A percentile compares a stretch with the other conserved stretches of the same genome.
These are phyloP conservation scores for Aspergillus sp. DNA, from an alignment of 2,329 filamentous ascomycete species.

Conservation along the genomic window DNA sequence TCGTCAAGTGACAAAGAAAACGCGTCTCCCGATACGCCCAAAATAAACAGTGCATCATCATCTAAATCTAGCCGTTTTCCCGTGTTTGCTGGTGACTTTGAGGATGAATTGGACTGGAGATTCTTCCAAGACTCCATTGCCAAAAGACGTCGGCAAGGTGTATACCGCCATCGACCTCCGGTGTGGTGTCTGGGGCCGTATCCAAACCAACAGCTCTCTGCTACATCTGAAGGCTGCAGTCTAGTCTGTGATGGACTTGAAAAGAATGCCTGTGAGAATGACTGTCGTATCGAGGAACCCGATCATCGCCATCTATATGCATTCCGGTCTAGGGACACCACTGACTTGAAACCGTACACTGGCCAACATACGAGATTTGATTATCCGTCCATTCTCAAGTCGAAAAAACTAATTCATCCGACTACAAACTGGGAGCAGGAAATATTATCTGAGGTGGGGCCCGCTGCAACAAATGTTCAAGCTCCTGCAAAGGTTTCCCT, in stretches of 20 bases:
- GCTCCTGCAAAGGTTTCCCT: conserved; percentile 3
- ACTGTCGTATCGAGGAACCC: neutral
- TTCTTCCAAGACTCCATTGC: conserved; percentile 16
- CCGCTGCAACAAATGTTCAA: conserved; percentile 1
- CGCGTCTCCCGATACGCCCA: neutral
- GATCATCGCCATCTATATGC: too few relatives aligned
- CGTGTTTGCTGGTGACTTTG: conserved; percentile 3
- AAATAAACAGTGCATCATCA: conserved; percentile 3
- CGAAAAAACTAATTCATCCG: neutral
- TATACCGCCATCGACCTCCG: conserved; percentile 27
- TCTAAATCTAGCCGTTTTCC: neutral
- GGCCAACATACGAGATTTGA: neutral
- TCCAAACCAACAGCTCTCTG: neutral
- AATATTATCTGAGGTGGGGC: conserved; percentile 1
- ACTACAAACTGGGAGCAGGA: neutral
- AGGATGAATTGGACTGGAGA: conserved; percentile 8
- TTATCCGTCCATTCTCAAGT: neutral
- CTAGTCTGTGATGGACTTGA: neutral
- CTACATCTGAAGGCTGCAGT: neutral
- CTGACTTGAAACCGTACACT: neutral
- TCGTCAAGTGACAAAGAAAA: neutral
- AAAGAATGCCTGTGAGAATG: conserved; percentile 1
- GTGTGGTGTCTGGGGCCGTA: conserved; percentile 17
- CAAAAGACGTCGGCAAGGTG: conserved; percentile 22
- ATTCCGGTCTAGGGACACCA: too few relatives aligned